Evolutionary conservation across 345 rosid species (phyloP), one percentile per base, ranked within the genome.

Genomic region (Pseudoturritis turrita): DNA sequence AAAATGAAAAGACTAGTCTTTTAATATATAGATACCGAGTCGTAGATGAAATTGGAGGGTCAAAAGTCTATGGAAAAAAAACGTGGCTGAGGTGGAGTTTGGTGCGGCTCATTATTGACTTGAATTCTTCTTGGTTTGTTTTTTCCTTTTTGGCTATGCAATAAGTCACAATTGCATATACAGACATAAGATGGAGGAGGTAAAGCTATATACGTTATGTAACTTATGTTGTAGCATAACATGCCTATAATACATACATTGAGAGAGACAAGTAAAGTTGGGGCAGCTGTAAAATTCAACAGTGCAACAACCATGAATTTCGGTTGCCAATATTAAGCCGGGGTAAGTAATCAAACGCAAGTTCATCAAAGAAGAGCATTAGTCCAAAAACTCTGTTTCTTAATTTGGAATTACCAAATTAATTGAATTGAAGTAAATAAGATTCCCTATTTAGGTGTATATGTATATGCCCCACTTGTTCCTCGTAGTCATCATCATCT

Each of bases 61-160:
- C 67, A 47, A 70, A 58, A 41, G 50, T 70, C 67, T 43, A n/a
- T 17, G 14, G 26, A 17, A 23, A 15, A 23, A 59, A 46, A 61
- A 71, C 68, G 68, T 50, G 75, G 61, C 60, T 61, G 67, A 71
- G 60, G 67, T 72, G 61, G 61, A 71, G 70, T 72, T 71, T 72
- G 63, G 76, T 62, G 70, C 56, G 62, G 70, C 63, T 43, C 63
- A 56, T 72, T 15, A 62, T 64, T 62, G 62, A 72, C 76, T 62
- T 31, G 70, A 62, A 21, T 62, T 71, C 26, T 7, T 29, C 29
- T 47, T 46, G 43, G 43, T 2, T 29, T 29, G 33, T 29, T 29
- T 56, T 10, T 26, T 29, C 1, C 12, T 17, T 7, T n/a, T 49
- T 58, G 23, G 37, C 5, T 14, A 47, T 25, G 37, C 21, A 60